A percentile compares a stretch with the other conserved stretches of the same genome.
These are phyloP conservation scores for Chaetomium fimeti DNA, from an alignment of 495 filamentous ascomycete genomes.

Conservation along the genomic window DNA sequence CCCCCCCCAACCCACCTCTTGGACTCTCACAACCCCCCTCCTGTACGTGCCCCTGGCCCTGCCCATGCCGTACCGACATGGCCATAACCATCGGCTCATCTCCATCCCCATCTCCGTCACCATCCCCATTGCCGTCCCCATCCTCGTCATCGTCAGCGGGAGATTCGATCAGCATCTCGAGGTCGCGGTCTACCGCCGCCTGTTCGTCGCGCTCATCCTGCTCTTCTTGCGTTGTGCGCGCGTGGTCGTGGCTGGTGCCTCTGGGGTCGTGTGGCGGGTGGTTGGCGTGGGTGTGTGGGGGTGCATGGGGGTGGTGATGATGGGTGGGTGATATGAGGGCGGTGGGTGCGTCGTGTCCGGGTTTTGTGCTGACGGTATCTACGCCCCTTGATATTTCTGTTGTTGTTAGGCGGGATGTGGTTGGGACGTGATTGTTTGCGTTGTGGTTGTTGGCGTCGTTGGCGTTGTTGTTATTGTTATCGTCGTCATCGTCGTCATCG, in stretches of 20 bases:
- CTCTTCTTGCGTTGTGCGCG: background rate
- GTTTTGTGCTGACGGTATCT: slow-evolving; percentile 21
- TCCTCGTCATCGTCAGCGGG: slow-evolving; percentile 24
- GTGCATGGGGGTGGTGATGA: too few relatives aligned
- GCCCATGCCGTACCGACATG: background rate
- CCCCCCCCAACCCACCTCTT: too few relatives aligned
- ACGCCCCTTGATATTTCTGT: slow-evolving; percentile 1
- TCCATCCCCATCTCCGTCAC: slow-evolving; percentile 22
- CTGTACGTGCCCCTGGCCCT: background rate
- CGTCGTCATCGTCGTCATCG: slow-evolving; percentile 20
- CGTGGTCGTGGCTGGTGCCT: background rate
- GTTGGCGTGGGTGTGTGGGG: slow-evolving; percentile 19
- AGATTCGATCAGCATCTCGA: slow-evolving; percentile 55
- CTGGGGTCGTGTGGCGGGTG: slow-evolving; percentile 3
- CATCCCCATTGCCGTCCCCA: slow-evolving; percentile 10
- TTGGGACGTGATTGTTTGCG: too few relatives aligned
- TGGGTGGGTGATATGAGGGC: too few relatives aligned
- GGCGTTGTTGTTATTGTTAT: background rate
- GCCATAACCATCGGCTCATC: slow-evolving; percentile 26
- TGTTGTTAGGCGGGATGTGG: too few relatives aligned
- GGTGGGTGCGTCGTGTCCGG: too few relatives aligned
- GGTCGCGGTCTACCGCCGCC: slow-evolving; percentile 47
- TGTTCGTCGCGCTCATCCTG: slow-evolving; percentile 34
- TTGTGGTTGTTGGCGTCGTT: slow-evolving; percentile 4
- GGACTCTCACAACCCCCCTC: too few relatives aligned